Evolutionary conservation across 2,329 filamentous ascomycete species (phyloP).

Genomic region (Cercospora citrullina): DNA sequence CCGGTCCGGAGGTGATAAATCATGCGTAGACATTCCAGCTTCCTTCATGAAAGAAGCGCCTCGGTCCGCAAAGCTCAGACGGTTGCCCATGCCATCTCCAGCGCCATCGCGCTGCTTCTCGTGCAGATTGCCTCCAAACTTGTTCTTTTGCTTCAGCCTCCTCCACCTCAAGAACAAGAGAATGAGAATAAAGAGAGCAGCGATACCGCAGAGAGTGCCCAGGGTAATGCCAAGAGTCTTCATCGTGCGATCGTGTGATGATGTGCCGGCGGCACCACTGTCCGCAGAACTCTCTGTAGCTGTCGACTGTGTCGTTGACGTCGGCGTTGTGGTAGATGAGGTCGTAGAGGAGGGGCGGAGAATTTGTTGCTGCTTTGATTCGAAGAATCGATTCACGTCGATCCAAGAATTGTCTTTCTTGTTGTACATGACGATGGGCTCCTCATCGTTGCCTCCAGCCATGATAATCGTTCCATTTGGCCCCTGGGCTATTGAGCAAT

Average conservation of each 20-base stretch:
- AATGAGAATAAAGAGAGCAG: conserved; percentile 68
- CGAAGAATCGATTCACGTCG: conserved; percentile 66
- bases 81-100: conserved; percentile 26
- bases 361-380: conserved; percentile 44
- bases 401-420: conserved; percentile 74
- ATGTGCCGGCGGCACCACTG: conserved; percentile 37
- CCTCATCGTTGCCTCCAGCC: conserved; percentile 68
- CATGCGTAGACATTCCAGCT: conserved; percentile 46
- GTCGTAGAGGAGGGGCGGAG: conserved; percentile 32
- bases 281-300: conserved; percentile 32
- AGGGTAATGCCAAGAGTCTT: conserved; percentile 78
- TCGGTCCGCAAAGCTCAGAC: conserved; percentile 53
- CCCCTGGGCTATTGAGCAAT: conserved; percentile 71
- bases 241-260: conserved; percentile 50
- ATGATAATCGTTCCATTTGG: conserved; percentile 69
- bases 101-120: conserved; percentile 40
- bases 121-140: conserved; percentile 42
- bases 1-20: conserved; percentile 28
- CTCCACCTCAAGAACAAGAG: conserved; percentile 67
- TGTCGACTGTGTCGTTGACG: conserved; percentile 40
- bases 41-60: conserved; percentile 56
- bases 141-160: conserved; percentile 58
- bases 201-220: conserved; percentile 75
- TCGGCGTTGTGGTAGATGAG: conserved; percentile 40
- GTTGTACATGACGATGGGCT: conserved; percentile 76